A percentile compares a stretch with the other conserved stretches of the same genome.
These are phyloP conservation scores for Coniella vitis DNA, from an alignment of 2,329 filamentous ascomycete species.

Conservation along the genomic window DNA sequence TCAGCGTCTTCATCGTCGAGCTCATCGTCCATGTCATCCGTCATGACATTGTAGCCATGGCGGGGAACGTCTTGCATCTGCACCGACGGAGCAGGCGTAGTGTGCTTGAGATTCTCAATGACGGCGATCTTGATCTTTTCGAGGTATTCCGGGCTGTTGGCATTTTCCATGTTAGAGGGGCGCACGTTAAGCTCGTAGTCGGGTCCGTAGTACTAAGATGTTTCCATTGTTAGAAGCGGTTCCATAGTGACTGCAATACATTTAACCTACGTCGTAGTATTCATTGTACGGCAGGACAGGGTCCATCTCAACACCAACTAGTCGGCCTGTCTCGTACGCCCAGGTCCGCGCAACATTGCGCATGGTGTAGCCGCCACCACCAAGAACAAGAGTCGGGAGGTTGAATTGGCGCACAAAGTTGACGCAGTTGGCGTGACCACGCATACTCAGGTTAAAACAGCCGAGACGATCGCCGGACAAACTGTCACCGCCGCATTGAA, in stretches of 20 bases:
- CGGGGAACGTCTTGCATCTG: conserved; percentile 76
- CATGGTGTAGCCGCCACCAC: conserved; percentile 94
- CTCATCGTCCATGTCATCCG: conserved; percentile 60
- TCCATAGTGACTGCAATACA: not conserved
- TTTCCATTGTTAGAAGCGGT: conserved; percentile 11
- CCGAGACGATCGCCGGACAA: conserved; percentile 90
- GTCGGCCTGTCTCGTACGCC: conserved; percentile 90
- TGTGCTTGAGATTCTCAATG: conserved; percentile 79
- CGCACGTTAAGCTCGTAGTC: conserved; percentile 89
- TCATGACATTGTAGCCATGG: conserved; percentile 50
- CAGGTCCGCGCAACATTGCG: conserved; percentile 94
- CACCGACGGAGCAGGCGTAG: conserved; percentile 80
- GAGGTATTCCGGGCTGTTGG: conserved; percentile 76
- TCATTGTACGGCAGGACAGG: conserved; percentile 90
- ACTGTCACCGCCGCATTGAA: conserved; percentile 94
- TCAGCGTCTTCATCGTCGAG: conserved; percentile 72
- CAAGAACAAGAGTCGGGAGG: conserved; percentile 83
- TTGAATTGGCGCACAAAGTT: conserved; percentile 82
- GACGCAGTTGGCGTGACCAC: conserved; percentile 90
- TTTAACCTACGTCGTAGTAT: conserved; percentile 67
- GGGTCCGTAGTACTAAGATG: conserved; percentile 73
- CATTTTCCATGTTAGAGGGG: conserved; percentile 83
- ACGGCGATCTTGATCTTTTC: conserved; percentile 76
- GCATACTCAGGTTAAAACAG: conserved; percentile 97
- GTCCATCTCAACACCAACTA: conserved; percentile 77